Evolutionary conservation across 2,329 filamentous ascomycete genomes (phyloP), one percentile per base, ranked within the genome.

Genomic region (Ambrosiella cleistominuta): DNA sequence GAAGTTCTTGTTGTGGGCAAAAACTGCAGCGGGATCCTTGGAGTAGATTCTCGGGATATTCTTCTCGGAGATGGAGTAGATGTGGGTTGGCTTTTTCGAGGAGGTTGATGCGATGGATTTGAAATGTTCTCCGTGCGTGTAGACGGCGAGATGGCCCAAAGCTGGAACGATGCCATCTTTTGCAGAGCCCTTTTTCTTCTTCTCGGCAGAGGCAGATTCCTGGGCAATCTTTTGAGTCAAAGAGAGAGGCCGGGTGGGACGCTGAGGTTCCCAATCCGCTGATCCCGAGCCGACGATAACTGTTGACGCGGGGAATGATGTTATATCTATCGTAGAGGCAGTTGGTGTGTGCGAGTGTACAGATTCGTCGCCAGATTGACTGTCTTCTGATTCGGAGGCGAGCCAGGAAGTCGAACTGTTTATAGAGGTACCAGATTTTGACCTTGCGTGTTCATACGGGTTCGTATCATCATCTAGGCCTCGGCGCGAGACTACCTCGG

Each of bases 31-130:
- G 54, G 88, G 78, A 63, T 81, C 80, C 63, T 87, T 82, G 70
- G 64, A 63, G 59, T 75, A 69, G 12, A 80, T 69, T 38, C 75
- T 71, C 7, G 75, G 64, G 62, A 96, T 95, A 0, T 79, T 82
- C 61, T 81, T 81, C 70, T 98, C 93, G 61, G 82, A 85, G 66
- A 98, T 85, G 2, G 91, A 97, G 70, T 90, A 96, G 62, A 97
- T 86, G 69, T 84, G 81, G 7, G 78, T 72, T 0, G 77, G 79
- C 47, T 72, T 79, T 70, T 75, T 78, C 50, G 78, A 75, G 38
- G 72, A 75, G 37, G 83, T 80, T 37, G 84, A 81, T 27, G 82
- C 75, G 61, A 95, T 85, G 60, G 78, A 75, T 61, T 79, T 79
- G 70, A 90, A 96, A 63, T 86, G 85, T 67, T 88, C 88, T 63